Percentiles rank a stretch among this genome's conserved stretches.
Conservation (phyloP, 2,329 filamentous ascomycete species). For the Botryotinia narcissicola region DNA sequence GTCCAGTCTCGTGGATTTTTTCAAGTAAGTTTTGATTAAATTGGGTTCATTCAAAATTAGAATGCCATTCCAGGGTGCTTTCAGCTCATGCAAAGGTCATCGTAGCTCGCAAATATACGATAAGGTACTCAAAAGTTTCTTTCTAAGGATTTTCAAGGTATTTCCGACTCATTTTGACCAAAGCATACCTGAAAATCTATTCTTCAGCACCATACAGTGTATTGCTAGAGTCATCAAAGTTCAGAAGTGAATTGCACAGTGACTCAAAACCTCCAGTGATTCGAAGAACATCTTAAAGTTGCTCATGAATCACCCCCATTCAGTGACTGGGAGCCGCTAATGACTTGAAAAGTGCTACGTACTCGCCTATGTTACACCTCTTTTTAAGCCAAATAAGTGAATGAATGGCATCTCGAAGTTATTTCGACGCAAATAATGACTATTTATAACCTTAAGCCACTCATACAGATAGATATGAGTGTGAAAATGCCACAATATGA, state of each 20-base stretch:
- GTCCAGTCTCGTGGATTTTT: not conserved
- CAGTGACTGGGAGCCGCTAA: not conserved
- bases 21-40: not conserved
- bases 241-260: not conserved
- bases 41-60: not conserved
- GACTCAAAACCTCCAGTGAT: not conserved
- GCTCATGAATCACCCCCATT: not conserved
- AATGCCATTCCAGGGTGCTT: not conserved
- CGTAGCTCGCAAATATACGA: not conserved
- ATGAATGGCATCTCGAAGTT: not conserved
- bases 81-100: not conserved
- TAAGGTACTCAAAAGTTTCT: not conserved
- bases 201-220: not conserved
- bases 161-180: no score
- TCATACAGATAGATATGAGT: not conserved
- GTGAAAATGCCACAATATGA: not conserved
- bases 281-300: not conserved
- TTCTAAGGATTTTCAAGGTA: not conserved
- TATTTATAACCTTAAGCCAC: not conserved
- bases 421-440: not conserved
- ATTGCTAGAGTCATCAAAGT: fast-evolving
- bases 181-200: not conserved
- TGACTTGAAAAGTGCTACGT: not conserved
- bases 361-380: not conserved
- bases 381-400: not conserved